phyloP scores from a whole-genome alignment of 345 rosid genomes.

The Citrus glauca region DNA sequence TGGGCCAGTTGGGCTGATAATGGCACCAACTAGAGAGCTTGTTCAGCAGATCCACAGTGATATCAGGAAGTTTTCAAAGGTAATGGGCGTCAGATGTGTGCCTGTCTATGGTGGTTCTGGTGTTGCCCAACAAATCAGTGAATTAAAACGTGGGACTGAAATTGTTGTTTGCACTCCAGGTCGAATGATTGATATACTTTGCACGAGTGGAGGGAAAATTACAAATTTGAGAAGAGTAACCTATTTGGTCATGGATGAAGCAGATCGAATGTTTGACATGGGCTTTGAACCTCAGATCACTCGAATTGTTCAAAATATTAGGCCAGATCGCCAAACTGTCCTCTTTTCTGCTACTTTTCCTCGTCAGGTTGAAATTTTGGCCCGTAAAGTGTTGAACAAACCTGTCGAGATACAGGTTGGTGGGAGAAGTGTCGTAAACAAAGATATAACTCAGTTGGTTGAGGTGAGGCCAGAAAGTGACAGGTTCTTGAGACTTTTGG shows the following conservation, averaged over 20 bases:
- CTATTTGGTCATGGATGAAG: slow-evolving; percentile 94
- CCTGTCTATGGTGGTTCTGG: slow-evolving; percentile 99
- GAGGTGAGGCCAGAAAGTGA: slow-evolving; percentile 94
- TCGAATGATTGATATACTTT: slow-evolving; percentile 95
- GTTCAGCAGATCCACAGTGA: slow-evolving; percentile 98
- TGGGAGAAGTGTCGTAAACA: slow-evolving; percentile 99
- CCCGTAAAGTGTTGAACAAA: slow-evolving; percentile 79
- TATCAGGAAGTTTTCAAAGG: slow-evolving; percentile 78
- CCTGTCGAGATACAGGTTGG: slow-evolving; percentile 95
- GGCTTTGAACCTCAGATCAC: slow-evolving; percentile 98
- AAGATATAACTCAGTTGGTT: slow-evolving; percentile 85
- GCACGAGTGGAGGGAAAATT: slow-evolving; percentile 95
- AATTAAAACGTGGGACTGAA: slow-evolving; percentile 88
- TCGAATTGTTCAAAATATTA: slow-evolving; percentile 86
- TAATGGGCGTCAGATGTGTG: slow-evolving; percentile 74
- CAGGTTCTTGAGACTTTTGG: slow-evolving; percentile 79
- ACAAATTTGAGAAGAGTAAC: slow-evolving; percentile 86
- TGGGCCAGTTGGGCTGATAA: slow-evolving; percentile 91
- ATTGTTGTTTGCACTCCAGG: slow-evolving; percentile 99
- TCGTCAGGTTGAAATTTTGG: slow-evolving; percentile 94
- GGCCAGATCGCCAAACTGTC: slow-evolving; percentile 91
- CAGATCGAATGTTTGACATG: slow-evolving; percentile 99
- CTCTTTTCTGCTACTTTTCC: slow-evolving; percentile 99
- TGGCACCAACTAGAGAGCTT: slow-evolving; percentile 99
- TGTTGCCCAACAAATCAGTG: slow-evolving; percentile 98